Evolutionary conservation across 1,284 basidiomycete genomes (phyloP).

Genomic region (Irpex rosettiformis): DNA sequence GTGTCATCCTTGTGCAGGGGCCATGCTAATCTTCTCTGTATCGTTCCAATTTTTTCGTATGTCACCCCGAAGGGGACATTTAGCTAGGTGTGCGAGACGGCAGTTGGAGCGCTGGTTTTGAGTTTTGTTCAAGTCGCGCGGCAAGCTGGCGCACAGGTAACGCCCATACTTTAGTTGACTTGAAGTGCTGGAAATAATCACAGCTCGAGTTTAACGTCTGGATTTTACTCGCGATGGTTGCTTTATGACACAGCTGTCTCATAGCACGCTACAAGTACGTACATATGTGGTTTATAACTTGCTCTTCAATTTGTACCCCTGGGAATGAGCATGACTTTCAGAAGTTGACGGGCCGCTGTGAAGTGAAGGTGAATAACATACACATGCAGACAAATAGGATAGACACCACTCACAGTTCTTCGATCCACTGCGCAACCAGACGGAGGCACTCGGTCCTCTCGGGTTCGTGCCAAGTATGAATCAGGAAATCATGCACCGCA

Average conservation of each 20-base stretch:
- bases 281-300: too few species aligned
- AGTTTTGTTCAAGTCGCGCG: conserved; percentile 11
- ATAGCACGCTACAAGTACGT: too few species aligned
- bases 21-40: conserved; percentile 15
- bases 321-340: not conserved
- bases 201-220: too few species aligned
- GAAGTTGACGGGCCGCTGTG: not conserved
- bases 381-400: not conserved
- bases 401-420: not conserved
- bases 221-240: too few species aligned
- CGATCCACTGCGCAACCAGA: conserved; percentile 44
- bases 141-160: not conserved
- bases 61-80: conserved; percentile 14
- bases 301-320: not conserved
- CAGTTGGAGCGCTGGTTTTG: not conserved
- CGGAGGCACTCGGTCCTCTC: conserved; percentile 45
- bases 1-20: conserved; percentile 14
- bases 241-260: too few species aligned
- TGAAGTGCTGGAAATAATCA: not conserved
- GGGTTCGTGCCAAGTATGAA: conserved; percentile 50
- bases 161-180: not conserved
- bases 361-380: too few species aligned
- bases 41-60: conserved; percentile 15
- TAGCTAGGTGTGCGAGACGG: not conserved
- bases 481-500: conserved; percentile 50